Percentiles rank a stretch among this genome's conserved stretches.
Evolutionary conservation across 2,329 filamentous ascomycete species (phyloP).

Genomic region (Aureobasidium zeae): DNA sequence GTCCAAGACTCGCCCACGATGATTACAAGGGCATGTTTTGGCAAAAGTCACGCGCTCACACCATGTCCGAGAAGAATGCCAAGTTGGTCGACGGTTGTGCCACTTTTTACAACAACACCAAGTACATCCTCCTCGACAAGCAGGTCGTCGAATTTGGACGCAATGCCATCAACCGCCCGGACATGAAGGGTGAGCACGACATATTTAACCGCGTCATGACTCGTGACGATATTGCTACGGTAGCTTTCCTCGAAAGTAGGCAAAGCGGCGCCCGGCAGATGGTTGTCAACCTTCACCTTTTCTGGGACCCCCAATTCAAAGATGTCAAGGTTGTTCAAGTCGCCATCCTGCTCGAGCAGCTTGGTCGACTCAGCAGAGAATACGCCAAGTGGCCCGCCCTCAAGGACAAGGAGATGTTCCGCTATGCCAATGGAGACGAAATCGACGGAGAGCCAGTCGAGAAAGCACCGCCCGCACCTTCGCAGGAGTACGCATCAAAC

Average conservation of each 20-base stretch:
- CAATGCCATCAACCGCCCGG: conserved; percentile 84
- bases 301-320: conserved; percentile 82
- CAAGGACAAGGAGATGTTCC: conserved; percentile 60
- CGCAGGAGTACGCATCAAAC: conserved; percentile 74
- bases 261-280: conserved; percentile 84
- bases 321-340: conserved; percentile 97
- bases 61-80: conserved; percentile 83
- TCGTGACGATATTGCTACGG: conserved; percentile 89
- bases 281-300: conserved; percentile 86
- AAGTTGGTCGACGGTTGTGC: conserved; percentile 91
- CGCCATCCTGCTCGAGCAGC: conserved; percentile 85
- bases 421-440: conserved; percentile 39
- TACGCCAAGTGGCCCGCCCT: conserved; percentile 72
- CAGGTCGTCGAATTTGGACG: conserved; percentile 86
- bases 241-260: conserved; percentile 87
- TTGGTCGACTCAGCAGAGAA: conserved; percentile 75
- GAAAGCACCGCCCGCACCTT: conserved; percentile 54
- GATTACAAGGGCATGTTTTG: conserved; percentile 94
- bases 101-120: conserved; percentile 91
- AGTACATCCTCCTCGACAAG: conserved; percentile 80
- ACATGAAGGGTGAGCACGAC: conserved; percentile 95
- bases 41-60: conserved; percentile 81
- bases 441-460: conserved; percentile 42
- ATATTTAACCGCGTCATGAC: conserved; percentile 99
- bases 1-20: conserved; percentile 71